Conservation (phyloP, 306 rosid genomes). For the Quercus alba region DNA sequence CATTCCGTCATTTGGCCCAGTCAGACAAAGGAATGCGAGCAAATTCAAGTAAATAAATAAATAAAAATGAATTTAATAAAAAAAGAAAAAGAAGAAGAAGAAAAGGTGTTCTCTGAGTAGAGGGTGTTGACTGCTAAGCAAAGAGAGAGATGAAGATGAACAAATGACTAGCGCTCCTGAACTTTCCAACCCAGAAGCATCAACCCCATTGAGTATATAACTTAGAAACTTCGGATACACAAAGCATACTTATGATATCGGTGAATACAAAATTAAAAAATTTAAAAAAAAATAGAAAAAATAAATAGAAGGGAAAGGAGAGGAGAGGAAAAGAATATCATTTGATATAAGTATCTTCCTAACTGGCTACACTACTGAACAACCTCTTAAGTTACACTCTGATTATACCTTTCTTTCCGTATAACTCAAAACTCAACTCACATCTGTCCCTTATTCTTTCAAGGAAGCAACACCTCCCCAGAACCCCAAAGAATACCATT, state of each 20-base stretch:
- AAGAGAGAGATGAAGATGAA: constrained; percentile 21
- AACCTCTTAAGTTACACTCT: constrained; percentile 40
- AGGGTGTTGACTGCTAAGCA: background rate
- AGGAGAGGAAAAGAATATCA: constrained; percentile 15
- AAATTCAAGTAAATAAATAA: too few species aligned
- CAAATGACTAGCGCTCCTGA: constrained; percentile 11
- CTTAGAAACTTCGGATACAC: constrained; percentile 28
- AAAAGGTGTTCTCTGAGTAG: too few species aligned
- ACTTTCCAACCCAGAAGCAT: constrained; percentile 28
- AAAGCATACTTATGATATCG: constrained; percentile 34
- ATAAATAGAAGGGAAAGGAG: constrained; percentile 12
- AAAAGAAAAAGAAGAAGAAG: background rate
- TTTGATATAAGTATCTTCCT: constrained; percentile 34
- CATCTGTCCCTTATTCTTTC: constrained; percentile 39
- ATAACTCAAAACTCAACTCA: constrained; percentile 30
- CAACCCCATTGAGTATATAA: constrained; percentile 30
- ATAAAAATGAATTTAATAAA: background rate
- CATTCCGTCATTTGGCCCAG: too few species aligned
- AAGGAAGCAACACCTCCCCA: constrained; percentile 35
- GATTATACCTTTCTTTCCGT: constrained; percentile 44
- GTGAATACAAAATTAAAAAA: constrained; percentile 13
- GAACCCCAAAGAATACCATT: constrained; percentile 47
- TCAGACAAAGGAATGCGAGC: too few species aligned
- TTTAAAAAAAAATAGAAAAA: background rate
- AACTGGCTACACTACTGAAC: constrained; percentile 36